A percentile compares a stretch with the other conserved stretches of the same genome.
phyloP scores from a whole-genome alignment of 305 asterid species.

The Fraxinus dipetala region DNA sequence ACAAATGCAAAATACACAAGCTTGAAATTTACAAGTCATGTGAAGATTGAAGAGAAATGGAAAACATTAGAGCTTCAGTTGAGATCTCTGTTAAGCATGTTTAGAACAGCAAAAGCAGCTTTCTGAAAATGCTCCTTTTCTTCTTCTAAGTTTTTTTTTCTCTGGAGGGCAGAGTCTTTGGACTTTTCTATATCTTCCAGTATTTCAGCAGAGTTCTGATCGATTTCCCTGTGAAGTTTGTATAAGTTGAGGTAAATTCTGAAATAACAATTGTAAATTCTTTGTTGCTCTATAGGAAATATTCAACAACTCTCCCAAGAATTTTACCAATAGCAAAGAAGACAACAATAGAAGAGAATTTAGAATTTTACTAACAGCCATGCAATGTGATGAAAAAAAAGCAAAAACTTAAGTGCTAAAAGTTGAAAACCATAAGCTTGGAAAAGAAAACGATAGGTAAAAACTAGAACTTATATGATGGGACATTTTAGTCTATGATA shows the following conservation, averaged over 20 bases:
- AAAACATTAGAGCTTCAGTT: conserved; percentile 44
- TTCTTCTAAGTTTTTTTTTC: conserved; percentile 60
- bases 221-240: conserved; percentile 63
- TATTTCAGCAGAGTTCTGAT: conserved; percentile 64
- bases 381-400: not conserved
- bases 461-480: conserved; percentile 9
- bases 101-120: conserved; percentile 73
- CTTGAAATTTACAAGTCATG: conserved; percentile 20
- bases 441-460: not conserved
- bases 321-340: not conserved
- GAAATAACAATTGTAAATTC: not conserved
- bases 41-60: conserved; percentile 14
- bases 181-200: conserved; percentile 64
- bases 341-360: not conserved
- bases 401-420: not conserved
- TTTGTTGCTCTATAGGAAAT: not conserved
- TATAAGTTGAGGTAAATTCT: conserved; percentile 16
- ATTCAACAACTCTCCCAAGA: not conserved
- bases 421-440: not conserved
- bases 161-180: conserved; percentile 63
- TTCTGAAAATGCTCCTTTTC: conserved; percentile 69
- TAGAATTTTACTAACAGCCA: not conserved
- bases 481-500: not conserved
- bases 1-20: conserved; percentile 8
- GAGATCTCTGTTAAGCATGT: conserved; percentile 53